A percentile compares a stretch with the other conserved stretches of the same genome.
phyloP scores from a whole-genome alignment of 805 yeast species.

The Priceomyces fermenticarens region DNA sequence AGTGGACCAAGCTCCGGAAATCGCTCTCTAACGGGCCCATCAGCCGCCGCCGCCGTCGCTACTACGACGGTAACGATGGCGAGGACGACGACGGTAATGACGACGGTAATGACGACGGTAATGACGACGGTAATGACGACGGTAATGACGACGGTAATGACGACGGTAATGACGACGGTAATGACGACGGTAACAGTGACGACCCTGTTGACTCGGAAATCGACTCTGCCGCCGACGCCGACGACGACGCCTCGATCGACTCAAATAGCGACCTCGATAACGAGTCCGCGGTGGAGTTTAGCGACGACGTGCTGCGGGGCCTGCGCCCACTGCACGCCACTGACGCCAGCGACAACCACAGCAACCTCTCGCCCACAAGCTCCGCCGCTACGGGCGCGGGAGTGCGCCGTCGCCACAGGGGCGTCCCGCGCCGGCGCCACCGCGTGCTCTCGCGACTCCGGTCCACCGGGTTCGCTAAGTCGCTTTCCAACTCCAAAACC shows the following conservation, averaged over 20 bases:
- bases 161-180: constrained; percentile 19
- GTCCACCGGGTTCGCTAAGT: too few relatives aligned
- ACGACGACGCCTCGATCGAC: constrained; percentile 8
- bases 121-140: constrained; percentile 7
- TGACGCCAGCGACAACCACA: too few relatives aligned
- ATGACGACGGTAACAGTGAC: constrained; percentile 7
- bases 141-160: constrained; percentile 10
- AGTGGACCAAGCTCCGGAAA: constrained; percentile 22
- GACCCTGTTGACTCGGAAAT: not conserved
- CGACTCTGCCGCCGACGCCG: constrained; percentile 6
- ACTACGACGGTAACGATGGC: constrained; percentile 10
- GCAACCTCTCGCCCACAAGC: too few relatives aligned
- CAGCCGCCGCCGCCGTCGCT: not conserved
- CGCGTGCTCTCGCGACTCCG: too few relatives aligned
- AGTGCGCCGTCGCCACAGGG: too few relatives aligned
- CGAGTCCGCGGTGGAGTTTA: too few relatives aligned
- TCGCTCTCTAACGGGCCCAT: constrained; percentile 19
- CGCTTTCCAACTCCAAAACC: too few relatives aligned
- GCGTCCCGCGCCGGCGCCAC: too few relatives aligned
- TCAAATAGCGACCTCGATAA: not conserved
- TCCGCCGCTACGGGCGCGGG: too few relatives aligned
- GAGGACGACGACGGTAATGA: constrained; percentile 10
- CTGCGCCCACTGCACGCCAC: too few relatives aligned
- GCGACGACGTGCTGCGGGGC: too few relatives aligned
- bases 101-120: constrained; percentile 19